Evolutionary conservation across 2,329 filamentous ascomycete species (phyloP), one percentile per base, ranked within the genome.

Genomic region (Talaromyces atroroseus): DNA sequence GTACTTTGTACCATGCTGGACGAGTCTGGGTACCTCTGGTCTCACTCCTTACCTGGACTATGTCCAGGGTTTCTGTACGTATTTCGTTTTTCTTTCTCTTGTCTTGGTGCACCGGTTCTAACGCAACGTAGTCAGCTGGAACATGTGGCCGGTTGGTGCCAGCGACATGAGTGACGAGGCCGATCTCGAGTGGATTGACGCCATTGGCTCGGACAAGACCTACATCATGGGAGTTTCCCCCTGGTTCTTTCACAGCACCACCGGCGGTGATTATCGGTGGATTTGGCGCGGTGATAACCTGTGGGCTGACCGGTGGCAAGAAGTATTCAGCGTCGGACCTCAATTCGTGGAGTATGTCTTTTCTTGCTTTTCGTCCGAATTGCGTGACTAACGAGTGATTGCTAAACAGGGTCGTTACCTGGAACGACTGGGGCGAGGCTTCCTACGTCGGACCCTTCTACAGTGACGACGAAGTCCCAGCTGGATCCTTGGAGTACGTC

Each of bases 361-460:
- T 21, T 18, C 26, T 14, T 18, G 52, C 36, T 11, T 0, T 12
- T 11, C 46, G n/a, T 21, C 1, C n/a, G 21, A 20, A 34, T 24
- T 38, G 26, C 26, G 8, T 11, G 26, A 40, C 29, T 40, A n/a
- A 52, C 14, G 20, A 32, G 8, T 36, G 11, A 29, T 10, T 29
- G 26, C 7, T 11, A n/a, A 21, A 54, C 8, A 54, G 78, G 66
- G 80, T 84, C 54, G 75, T 83, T 40, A 80, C 80, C 7, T 84
- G 81, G 81, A 84, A 84, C 61, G 82, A 85, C 66, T 84, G 76
- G 61, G 82, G 82, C 49, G 82, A 85, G 67, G 80, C 80, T 1
- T 80, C 82, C 65, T 84, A 85, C 65, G 80, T 83, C 59, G 77
- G 76, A 8, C 78, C 80, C 0, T 65, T 82, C 46, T 65, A 73